Evolutionary conservation across 768 basidiomycete species (phyloP).

Genomic region (Fomitopsis serialis): DNA sequence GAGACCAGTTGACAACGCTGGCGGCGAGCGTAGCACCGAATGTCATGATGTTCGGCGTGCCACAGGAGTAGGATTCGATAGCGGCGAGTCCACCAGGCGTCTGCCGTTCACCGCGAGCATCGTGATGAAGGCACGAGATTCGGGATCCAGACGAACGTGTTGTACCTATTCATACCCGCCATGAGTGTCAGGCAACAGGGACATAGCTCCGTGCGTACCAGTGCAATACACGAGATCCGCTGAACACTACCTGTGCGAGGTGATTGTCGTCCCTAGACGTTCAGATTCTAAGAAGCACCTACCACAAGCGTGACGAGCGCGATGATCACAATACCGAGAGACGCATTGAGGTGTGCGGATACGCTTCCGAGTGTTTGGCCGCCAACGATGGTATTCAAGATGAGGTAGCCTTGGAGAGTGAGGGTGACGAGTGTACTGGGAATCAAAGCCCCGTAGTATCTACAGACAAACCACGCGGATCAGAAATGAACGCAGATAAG

Average conservation of each 20-base stretch:
- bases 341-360: conserved; percentile 17
- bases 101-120: conserved; percentile 31
- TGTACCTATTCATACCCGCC: conserved; percentile 21
- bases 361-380: conserved; percentile 42
- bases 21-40: conserved; percentile 41
- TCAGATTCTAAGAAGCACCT: not conserved
- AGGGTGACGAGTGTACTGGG: conserved; percentile 37
- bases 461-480: conserved; percentile 10
- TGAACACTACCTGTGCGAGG: conserved; percentile 24
- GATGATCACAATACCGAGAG: conserved; percentile 40
- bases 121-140: conserved; percentile 33
- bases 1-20: conserved; percentile 35
- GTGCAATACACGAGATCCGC: conserved; percentile 29
- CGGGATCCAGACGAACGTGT: conserved; percentile 35
- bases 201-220: conserved; percentile 15
- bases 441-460: conserved; percentile 36
- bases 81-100: conserved; percentile 21
- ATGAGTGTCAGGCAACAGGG: not conserved
- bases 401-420: conserved; percentile 41
- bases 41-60: conserved; percentile 30
- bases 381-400: conserved; percentile 43
- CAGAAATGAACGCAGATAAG: not conserved
- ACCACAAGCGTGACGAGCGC: conserved; percentile 32
- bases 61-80: conserved; percentile 19
- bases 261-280: not conserved